Conservation (phyloP, 768 basidiomycete genomes). For the Termitomyces bulborhizus region DNA sequence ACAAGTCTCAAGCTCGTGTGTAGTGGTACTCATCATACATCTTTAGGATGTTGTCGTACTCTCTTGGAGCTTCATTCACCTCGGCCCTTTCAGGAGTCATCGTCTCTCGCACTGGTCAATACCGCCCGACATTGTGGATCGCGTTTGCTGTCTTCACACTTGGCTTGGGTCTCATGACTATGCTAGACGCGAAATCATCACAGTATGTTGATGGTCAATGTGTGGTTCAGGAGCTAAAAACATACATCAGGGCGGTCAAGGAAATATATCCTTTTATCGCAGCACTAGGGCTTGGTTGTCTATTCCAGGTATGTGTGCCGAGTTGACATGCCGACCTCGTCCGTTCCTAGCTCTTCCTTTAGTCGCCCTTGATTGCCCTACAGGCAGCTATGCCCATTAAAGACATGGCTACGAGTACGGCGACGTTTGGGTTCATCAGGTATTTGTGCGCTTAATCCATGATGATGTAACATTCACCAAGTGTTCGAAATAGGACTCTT, state of each 20-base stretch:
- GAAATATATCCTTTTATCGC: conserved; percentile 61
- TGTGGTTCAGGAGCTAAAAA: background rate
- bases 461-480: conserved; percentile 4
- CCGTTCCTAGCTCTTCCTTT: conserved; percentile 7
- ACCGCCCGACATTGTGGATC: conserved; percentile 58
- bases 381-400: conserved; percentile 86
- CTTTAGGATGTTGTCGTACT: conserved; percentile 67
- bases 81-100: conserved; percentile 54
- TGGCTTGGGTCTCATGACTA: conserved; percentile 70
- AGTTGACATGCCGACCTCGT: background rate
- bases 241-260: conserved; percentile 45
- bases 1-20: background rate
- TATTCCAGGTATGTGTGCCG: conserved; percentile 46
- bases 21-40: background rate
- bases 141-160: conserved; percentile 50
- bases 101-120: conserved; percentile 51
- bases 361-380: conserved; percentile 65
- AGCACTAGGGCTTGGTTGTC: conserved; percentile 56
- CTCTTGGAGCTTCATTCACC: conserved; percentile 48
- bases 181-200: conserved; percentile 52
- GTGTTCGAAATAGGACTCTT: conserved; percentile 37
- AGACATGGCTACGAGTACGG: conserved; percentile 81
- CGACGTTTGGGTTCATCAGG: conserved; percentile 67
- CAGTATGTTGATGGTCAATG: conserved; percentile 25
- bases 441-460: conserved; percentile 17